Evolutionary conservation across 371 early-diverging fungal species (phyloP), one percentile per base, ranked within the genome.

Genomic region (Apophysomyces trapeziformis): DNA sequence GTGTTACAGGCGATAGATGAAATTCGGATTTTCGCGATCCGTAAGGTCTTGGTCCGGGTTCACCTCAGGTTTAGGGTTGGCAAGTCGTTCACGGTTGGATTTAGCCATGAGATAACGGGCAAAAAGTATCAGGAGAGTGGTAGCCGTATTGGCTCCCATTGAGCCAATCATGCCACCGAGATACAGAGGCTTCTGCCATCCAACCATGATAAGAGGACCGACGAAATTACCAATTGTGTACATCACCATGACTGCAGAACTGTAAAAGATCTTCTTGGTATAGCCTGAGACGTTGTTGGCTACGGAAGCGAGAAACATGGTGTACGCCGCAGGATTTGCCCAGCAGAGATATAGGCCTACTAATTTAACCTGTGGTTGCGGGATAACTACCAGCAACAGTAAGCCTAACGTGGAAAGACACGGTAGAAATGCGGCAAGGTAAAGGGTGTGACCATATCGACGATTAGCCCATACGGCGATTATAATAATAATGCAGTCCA

Each of bases 311-410:
- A 76, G 57, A 47, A 76, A 46, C 47, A 76, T 45, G 32, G 63
- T 64, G 18, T 38, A 64, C 21, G 70, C 57, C 44, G 74, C 72
- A 37, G 68, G 62, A 44, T 72, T 78, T 8, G 72, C 54, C 76
- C 75, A 80, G 14, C 56, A 60, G 46, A 77, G 46, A 59, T 76
- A 76, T 11, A 81, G 64, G 36, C 76, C 76, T 35, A 76, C 38
- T 5, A 76, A 59, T 47, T 78, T 78, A 43, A 64, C 74, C 59
- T 74, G 62, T 5, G 69, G 56, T 14, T 61, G 64, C 11, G 82
- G 82, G 44, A 81, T 78, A n/a, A 69, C 75, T 14, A 78, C 57
- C 32, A 77, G 45, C 35, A 78, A 62, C 36, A 78, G 62, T 6
- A 82, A 65, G 39, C 82, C 82, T 35, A 81, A 36, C 32, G 69